Evolutionary conservation across 1,284 basidiomycete genomes (phyloP), one percentile per base, ranked within the genome.

Genomic region (Athelia sp.): DNA sequence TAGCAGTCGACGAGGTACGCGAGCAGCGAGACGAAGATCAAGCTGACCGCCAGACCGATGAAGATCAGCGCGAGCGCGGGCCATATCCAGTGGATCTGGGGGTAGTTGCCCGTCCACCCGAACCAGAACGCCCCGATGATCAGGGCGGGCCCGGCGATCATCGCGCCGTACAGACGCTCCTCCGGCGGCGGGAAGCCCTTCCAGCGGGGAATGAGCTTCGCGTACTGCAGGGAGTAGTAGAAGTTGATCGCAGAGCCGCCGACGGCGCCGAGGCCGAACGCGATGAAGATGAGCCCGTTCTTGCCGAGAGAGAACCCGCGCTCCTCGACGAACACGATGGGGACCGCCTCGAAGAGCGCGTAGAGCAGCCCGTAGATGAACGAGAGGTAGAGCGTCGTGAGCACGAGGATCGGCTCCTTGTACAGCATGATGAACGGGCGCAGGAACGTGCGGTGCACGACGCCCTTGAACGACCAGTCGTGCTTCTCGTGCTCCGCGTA

Each of bases 401-500:
- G 59, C 15, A 77, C 56, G 45, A 79, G 58, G 51, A 78, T 75
- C 2, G 74, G 73, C 58, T 79, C 76, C 19, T 65, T 67, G 10
- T 56, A 54, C 32, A 79, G 62, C 71, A 79, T 76, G 45, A 67
- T 56, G 59, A 74, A 70, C 1, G 75, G 76, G 0, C 72, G 62
- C 24, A 63, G 60, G n/a, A 75, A 29, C 0, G 73, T 75, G 17
- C 67, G 62, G 43, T 67, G 65, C 6, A 81, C 34, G 36, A 87
- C 61, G 9, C 77, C 76, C 18, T 61, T 66, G 22, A 75, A 34
- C 0, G 80, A 78, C 68, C 78, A 81, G 56, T 83, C 82, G 59
- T 77, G 74, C 42, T 73, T 70, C 57, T 87, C 84, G 54, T 82
- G 79, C 50, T 83, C 81, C 1, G 82, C 79, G 49, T 74, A 81